Percentiles rank a stretch among this genome's conserved stretches.
Evolutionary conservation across 2,329 filamentous ascomycete genomes (phyloP).

Genomic region (Fusarium continuum): DNA sequence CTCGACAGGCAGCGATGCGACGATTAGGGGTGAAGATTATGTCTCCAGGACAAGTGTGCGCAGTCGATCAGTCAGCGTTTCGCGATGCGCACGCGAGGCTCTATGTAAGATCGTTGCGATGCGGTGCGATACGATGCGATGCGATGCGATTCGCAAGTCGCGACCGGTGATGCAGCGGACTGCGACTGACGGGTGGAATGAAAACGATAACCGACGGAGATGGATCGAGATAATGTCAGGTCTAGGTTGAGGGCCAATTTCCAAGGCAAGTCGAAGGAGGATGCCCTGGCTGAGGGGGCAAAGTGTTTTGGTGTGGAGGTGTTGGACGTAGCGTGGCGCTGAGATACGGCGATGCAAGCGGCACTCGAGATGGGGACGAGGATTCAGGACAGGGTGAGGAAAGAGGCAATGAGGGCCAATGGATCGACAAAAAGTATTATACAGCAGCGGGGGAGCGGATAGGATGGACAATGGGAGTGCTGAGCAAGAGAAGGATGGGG

Average conservation of each 20-base stretch:
- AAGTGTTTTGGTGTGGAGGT: conserved; percentile 41
- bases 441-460: conserved; percentile 15
- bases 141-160: conserved; percentile 38
- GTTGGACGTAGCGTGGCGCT: conserved; percentile 39
- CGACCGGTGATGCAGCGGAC: conserved; percentile 32
- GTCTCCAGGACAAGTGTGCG: conserved; percentile 22
- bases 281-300: conserved; percentile 36
- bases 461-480: conserved; percentile 8
- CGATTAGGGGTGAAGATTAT: conserved; percentile 21
- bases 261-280: conserved; percentile 25
- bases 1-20: conserved; percentile 38
- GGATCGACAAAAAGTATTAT: conserved; percentile 1
- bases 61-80: conserved; percentile 34
- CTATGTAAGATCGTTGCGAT: conserved; percentile 8
- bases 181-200: conserved; percentile 20
- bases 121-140: conserved; percentile 12
- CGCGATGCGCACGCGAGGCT: conserved; percentile 44
- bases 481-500: conserved; percentile 20
- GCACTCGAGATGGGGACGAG: conserved; percentile 33
- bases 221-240: conserved; percentile 34
- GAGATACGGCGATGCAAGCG: conserved; percentile 40
- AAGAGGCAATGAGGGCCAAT: conserved; percentile 17
- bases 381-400: conserved; percentile 17
- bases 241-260: conserved; percentile 27
- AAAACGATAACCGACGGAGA: conserved; percentile 8